Evolutionary conservation across 306 rosid species (phyloP).

Genomic region (Ormosia semicastrata): DNA sequence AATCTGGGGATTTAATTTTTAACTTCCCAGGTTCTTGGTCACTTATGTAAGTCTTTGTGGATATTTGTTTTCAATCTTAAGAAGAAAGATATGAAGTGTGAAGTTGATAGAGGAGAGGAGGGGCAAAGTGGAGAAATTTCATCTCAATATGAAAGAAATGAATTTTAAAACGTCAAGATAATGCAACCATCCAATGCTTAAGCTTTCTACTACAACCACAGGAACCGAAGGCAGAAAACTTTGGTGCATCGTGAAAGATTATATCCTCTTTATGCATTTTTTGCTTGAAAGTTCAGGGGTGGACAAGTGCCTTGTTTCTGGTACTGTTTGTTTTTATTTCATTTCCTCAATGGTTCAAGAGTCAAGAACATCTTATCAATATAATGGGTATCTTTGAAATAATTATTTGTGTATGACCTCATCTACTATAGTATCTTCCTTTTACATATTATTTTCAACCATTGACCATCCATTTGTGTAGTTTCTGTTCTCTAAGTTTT

Average conservation of each 20-base stretch:
- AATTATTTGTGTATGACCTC: not conserved
- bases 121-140: not conserved
- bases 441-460: not conserved
- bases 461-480: not conserved
- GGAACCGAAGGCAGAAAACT: not conserved
- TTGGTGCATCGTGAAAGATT: not conserved
- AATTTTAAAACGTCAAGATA: not conserved
- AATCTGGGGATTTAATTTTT: constrained; percentile 8
- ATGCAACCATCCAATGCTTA: not conserved
- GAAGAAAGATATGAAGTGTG: not conserved
- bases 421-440: not conserved
- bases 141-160: constrained; percentile 6
- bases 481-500: not conserved
- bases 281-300: not conserved
- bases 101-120: constrained; percentile 3
- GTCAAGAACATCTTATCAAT: not conserved
- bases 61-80: not conserved
- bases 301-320: not conserved
- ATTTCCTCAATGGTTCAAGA: not conserved
- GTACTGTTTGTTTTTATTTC: not conserved
- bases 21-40: not conserved
- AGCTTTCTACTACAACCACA: not conserved
- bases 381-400: not conserved
- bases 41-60: not conserved
- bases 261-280: not conserved